Evolutionary conservation across 2,329 filamentous ascomycete genomes (phyloP).

Genomic region (Apiospora marii): DNA sequence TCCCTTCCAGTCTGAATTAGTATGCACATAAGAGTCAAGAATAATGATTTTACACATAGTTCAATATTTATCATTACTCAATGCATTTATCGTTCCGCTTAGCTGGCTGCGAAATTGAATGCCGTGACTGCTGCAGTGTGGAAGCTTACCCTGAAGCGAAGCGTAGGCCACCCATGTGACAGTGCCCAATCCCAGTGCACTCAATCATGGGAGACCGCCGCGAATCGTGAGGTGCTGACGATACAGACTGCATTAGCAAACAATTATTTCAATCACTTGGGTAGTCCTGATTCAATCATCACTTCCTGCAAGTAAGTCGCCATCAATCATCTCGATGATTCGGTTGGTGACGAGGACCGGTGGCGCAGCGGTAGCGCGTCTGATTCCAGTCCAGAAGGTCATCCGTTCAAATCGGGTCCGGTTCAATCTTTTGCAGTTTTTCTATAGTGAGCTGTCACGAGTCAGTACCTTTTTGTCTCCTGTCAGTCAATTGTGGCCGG

Average conservation of each 20-base stretch:
- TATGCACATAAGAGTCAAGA: too few species aligned
- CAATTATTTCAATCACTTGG: neutral
- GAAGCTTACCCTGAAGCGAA: too few species aligned
- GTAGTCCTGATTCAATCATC: constrained; percentile 4
- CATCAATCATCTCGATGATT: neutral
- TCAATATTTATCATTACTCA: too few species aligned
- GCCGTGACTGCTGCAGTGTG: too few species aligned
- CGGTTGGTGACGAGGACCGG: constrained; percentile 18
- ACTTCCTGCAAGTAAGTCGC: constrained; percentile 14
- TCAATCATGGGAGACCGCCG: too few species aligned
- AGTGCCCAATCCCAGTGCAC: neutral
- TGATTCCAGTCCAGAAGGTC: constrained; percentile 25
- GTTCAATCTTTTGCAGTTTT: constrained; percentile 13
- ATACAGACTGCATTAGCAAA: neutral
- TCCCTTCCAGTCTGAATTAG: too few species aligned
- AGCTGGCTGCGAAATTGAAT: too few species aligned
- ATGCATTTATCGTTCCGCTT: too few species aligned
- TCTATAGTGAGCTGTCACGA: neutral
- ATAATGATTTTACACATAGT: too few species aligned
- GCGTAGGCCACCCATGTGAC: too few species aligned
- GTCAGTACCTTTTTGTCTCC: neutral
- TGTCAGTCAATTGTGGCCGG: neutral
- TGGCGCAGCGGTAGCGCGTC: constrained; percentile 25
- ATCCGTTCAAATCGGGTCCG: constrained; percentile 25
- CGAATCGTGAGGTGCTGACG: neutral